Percentiles rank a stretch among this genome's conserved stretches.
phyloP scores from a whole-genome alignment of 1,139 yeast species.

The Candida tetrigidarum region DNA sequence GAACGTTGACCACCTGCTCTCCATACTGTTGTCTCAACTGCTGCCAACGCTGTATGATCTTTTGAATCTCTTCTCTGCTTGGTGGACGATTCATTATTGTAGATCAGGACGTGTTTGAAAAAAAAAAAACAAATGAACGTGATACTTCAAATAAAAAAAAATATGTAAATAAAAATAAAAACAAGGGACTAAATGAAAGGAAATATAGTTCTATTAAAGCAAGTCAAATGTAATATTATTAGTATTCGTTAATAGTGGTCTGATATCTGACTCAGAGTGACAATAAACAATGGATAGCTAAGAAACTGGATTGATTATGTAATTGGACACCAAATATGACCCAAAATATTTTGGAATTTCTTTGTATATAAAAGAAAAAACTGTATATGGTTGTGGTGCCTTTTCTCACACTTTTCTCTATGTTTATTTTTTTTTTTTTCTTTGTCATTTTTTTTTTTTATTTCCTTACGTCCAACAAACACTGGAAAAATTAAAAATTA shows the following conservation, averaged over 20 bases:
- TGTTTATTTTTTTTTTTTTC: not conserved
- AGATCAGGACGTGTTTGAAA: not conserved
- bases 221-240: not conserved
- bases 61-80: conserved; percentile 48
- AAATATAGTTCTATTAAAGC: not conserved
- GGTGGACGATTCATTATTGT: conserved; percentile 32
- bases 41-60: conserved; percentile 59
- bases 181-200: not conserved
- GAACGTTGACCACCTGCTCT: conserved; percentile 63
- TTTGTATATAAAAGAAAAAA: not conserved
- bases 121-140: conserved; percentile 4
- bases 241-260: too few relatives aligned
- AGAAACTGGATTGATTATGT: conserved; percentile 2
- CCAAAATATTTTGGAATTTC: not conserved
- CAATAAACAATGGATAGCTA: conserved; percentile 1
- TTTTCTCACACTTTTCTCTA: not conserved
- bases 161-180: too few relatives aligned
- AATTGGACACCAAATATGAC: not conserved
- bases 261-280: not conserved
- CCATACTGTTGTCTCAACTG: conserved; percentile 65
- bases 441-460: not conserved
- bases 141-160: conserved; percentile 1
- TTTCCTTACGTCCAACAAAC: not conserved
- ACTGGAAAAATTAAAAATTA: not conserved
- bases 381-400: not conserved